Evolutionary conservation across 352 stramenopile species (phyloP), one percentile per base, ranked within the genome.

Genomic region (Globisporangium carolinianum): DNA sequence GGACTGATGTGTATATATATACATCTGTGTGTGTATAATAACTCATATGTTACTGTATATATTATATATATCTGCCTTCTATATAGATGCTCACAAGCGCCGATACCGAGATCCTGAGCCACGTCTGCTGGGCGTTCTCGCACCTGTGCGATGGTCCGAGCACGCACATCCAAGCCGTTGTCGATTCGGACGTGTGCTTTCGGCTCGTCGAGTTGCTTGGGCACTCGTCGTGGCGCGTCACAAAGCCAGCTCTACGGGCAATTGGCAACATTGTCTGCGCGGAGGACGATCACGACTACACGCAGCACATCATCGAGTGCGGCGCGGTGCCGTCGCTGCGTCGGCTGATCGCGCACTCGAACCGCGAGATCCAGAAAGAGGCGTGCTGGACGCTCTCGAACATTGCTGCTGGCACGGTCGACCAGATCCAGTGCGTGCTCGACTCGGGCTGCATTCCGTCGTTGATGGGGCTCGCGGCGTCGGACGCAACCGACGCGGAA

Each of bases 201-300:
- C 86, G 94, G 2, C 77, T 99, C 9, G 95, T 99, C 45, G 88
- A 98, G 60, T 69, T 99, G 8, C 67, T 99, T 18, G 79, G 81
- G 58, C 87, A 87, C 75, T 96, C 64, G 60, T 98, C 85, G 47
- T 98, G 95, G 86, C 87, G 94, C 39, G 95, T 99, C 0, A 98
- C 94, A 9, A 99, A 99, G 64, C 96, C 96, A 11, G 96, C 96
- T 5, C 68, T 99, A 32, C 83, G 96, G 17, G 97, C 96, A 14
- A 98, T 99, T 66, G 96, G 96, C n/a, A 99, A 99, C 71, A 98
- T 99, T 73, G 96, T 99, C 43, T 99, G 96, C 65, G 96, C 96
- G 4, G 96, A 99, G 71, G 96, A 98, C 61, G 92, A 94, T 57
- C 84, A 94, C 49, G 84, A 94, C 69, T 94, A 94, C 65, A 94